Base-by-base conservation (phyloP, 352 stramenopile genomes). In the Phytophthora melonis region DNA sequence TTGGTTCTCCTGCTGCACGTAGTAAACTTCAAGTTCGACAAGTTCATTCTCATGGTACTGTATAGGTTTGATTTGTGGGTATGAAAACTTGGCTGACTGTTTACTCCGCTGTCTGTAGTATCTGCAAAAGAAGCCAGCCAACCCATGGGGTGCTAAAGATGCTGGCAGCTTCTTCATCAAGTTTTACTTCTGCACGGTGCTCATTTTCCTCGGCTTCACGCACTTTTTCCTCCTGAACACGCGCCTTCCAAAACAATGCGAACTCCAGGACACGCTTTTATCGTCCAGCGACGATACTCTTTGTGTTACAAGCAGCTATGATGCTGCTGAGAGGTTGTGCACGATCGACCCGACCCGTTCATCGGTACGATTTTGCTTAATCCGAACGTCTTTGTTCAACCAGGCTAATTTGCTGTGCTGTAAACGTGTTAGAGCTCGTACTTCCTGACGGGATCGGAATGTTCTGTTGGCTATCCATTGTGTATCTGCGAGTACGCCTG, bases 161-260 rank as follows among this genome's bases (percentile, higher is more conserved):
- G 88, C 87, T 0, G 89, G 86, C 19, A 90, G 74, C 68, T 96
- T 95, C 54, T 96, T 96, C 75, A 90, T 96, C 75, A 96, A 96
- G 74, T 93, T 95, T 56, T 96, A 92, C 78, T 91, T 92, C 60
- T 88, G 83, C 55, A 92, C 88, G 0, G 77, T 93, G 18, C 43
- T 80, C 30, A 84, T 95, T 58, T 93, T 88, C 49, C 65, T 94
- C 34, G 39, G 23, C 0, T 90, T 89, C 67, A 82, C 83, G 6
- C 86, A 91, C 27, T 94, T 83, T 57, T 84, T 94, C 30, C 66
- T 95, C 27, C 64, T 75, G 6, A 88, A 84, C 57, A 56, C 50
- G 5, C 68, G 66, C 18, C 62, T 93, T 1, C 81, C 89, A 4
- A 95, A 94, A 68, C 30, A 71, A 13, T 94, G 89, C 52, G 58